Percentiles rank a stretch among this genome's conserved stretches.
Conservation (phyloP, 2,329 filamentous ascomycete species). For the Epichloe elymi region DNA sequence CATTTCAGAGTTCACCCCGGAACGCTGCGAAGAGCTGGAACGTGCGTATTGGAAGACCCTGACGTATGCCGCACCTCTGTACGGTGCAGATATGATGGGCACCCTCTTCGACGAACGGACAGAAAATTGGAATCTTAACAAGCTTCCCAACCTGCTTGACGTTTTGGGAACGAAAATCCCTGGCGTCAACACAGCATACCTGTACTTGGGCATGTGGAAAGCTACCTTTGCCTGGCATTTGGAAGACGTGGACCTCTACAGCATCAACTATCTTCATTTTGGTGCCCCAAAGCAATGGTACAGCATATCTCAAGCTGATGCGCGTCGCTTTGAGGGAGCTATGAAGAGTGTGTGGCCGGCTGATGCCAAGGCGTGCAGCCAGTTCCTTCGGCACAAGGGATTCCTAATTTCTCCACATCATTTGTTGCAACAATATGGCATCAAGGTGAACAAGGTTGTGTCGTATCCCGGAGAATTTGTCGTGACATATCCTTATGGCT, state of each 20-base stretch:
- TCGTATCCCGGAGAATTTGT: slow-evolving; percentile 97
- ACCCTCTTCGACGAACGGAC: slow-evolving; percentile 83
- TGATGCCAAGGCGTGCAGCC: slow-evolving; percentile 88
- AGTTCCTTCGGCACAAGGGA: slow-evolving; percentile 94
- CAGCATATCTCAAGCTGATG: slow-evolving; percentile 93
- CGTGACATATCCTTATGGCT: slow-evolving; percentile 95
- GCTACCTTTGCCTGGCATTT: slow-evolving; percentile 98
- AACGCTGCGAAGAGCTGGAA: slow-evolving; percentile 89
- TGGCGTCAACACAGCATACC: slow-evolving; percentile 93
- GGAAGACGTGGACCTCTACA: slow-evolving; percentile 97
- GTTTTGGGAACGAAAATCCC: slow-evolving; percentile 91
- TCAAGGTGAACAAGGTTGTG: slow-evolving; percentile 90
- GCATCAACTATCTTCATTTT: slow-evolving; percentile 99
- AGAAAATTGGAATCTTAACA: slow-evolving; percentile 85
- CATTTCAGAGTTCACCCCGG: slow-evolving; percentile 75
- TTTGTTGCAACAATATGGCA: slow-evolving; percentile 76
- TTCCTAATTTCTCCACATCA: slow-evolving; percentile 90
- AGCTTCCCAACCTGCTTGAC: slow-evolving; percentile 84
- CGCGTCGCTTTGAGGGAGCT: slow-evolving; percentile 78
- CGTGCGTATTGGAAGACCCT: slow-evolving; percentile 94
- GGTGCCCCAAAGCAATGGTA: slow-evolving; percentile 99
- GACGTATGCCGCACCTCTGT: slow-evolving; percentile 87
- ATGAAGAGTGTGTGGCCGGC: slow-evolving; percentile 95
- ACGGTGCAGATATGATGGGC: slow-evolving; percentile 92
- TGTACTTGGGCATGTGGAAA: slow-evolving; percentile 99